Percentiles rank a stretch among this genome's conserved stretches.
phyloP scores from a whole-genome alignment of 164 flowering plant species.

The Kalanchoe fedtschenkoi region DNA sequence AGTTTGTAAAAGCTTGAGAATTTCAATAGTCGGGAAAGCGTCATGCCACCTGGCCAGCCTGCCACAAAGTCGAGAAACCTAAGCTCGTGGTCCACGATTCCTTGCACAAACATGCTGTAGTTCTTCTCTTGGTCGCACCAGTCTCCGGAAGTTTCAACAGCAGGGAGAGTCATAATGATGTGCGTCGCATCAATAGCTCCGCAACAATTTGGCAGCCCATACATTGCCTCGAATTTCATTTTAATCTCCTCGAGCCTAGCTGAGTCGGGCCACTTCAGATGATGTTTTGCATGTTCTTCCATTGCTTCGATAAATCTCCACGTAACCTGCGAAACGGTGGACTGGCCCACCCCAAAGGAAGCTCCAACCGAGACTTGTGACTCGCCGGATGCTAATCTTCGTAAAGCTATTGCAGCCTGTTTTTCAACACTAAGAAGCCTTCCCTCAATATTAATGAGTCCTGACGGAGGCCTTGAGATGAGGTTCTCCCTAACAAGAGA shows the following conservation, averaged over 20 bases:
- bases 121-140: constrained; percentile 83
- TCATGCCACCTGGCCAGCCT: constrained; percentile 72
- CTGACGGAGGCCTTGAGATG: constrained; percentile 96
- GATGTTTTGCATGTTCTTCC: constrained; percentile 90
- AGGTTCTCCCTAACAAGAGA: constrained; percentile 84
- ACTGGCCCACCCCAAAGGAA: constrained; percentile 93
- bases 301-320: constrained; percentile 93
- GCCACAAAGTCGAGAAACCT: constrained; percentile 85
- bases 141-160: constrained; percentile 89
- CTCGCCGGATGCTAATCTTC: constrained; percentile 94
- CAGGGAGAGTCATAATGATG: constrained; percentile 87
- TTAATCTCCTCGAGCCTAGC: constrained; percentile 47
- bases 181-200: constrained; percentile 89
- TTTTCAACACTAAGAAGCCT: constrained; percentile 95
- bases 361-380: constrained; percentile 92
- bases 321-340: constrained; percentile 94
- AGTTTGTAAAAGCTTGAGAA: constrained; percentile 60
- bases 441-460: constrained; percentile 97
- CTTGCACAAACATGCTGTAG: constrained; percentile 88
- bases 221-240: constrained; percentile 40
- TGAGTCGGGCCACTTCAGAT: constrained; percentile 74
- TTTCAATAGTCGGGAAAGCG: constrained; percentile 40
- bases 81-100: constrained; percentile 68
- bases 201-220: constrained; percentile 72
- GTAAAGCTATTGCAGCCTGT: constrained; percentile 85